Evolutionary conservation across 257 asterid genomes (phyloP).

Genomic region (Catharanthus roseus): DNA sequence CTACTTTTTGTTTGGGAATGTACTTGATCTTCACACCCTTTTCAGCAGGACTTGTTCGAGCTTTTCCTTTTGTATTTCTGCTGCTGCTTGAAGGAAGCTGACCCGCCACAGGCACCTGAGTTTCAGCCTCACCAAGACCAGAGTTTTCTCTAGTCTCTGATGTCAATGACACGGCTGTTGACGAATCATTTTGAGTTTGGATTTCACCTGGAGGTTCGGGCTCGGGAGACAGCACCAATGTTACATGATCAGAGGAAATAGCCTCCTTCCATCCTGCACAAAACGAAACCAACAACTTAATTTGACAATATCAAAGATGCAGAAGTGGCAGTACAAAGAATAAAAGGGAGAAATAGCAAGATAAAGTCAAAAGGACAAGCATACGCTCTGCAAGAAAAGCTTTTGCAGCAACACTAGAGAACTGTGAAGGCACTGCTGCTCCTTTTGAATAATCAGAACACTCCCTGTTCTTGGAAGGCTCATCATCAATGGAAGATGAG

Average conservation of each 20-base stretch:
- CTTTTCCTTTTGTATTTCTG: slow-evolving; percentile 27
- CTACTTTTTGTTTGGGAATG: slow-evolving; percentile 55
- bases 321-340: too few relatives aligned
- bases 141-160: slow-evolving; percentile 25
- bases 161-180: slow-evolving; percentile 12
- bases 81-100: slow-evolving; percentile 9
- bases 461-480: slow-evolving; percentile 25
- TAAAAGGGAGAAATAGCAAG: not conserved
- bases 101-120: slow-evolving; percentile 18
- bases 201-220: slow-evolving; percentile 32
- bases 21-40: slow-evolving; percentile 44
- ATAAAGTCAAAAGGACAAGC: slow-evolving; percentile 22
- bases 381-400: slow-evolving; percentile 73
- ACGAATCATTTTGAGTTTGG: slow-evolving; percentile 19
- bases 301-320: not conserved
- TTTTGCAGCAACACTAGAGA: slow-evolving; percentile 47
- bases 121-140: slow-evolving; percentile 22
- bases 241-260: slow-evolving; percentile 60
- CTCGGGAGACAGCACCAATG: slow-evolving; percentile 45
- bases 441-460: slow-evolving; percentile 25
- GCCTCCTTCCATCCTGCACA: slow-evolving; percentile 82
- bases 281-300: not conserved
- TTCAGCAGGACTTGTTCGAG: slow-evolving; percentile 40
- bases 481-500: slow-evolving; percentile 24
- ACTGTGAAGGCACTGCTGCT: slow-evolving; percentile 28